Evolutionary conservation across 345 rosid genomes (phyloP).

Genomic region (Carallia pectinifolia): DNA sequence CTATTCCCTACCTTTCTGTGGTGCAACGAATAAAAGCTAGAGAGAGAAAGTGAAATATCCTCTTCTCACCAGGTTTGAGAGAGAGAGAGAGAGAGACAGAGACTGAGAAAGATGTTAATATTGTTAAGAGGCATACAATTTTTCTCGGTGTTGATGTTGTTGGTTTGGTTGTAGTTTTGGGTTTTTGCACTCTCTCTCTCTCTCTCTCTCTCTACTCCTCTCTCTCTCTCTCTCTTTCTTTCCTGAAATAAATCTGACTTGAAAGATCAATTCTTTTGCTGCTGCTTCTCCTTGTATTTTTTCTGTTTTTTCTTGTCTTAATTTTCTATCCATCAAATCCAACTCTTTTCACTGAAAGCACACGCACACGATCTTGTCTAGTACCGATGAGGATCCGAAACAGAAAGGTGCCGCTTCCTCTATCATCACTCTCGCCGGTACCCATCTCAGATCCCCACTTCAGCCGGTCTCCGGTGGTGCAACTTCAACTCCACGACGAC

Average conservation of each 20-base stretch:
- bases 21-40: constrained; percentile 66
- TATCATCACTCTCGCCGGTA: constrained; percentile 71
- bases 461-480: constrained; percentile 52
- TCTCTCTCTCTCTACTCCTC: too few relatives aligned
- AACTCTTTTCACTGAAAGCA: background rate
- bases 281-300: background rate
- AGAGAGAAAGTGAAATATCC: constrained; percentile 36
- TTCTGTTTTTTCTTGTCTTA: background rate
- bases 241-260: constrained; percentile 22
- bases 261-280: constrained; percentile 18
- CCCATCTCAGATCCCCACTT: constrained; percentile 81
- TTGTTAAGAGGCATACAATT: background rate
- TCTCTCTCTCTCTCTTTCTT: background rate
- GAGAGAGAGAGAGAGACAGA: background rate
- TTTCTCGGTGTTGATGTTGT: constrained; percentile 10
- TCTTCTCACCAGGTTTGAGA: background rate
- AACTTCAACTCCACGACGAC: constrained; percentile 30
- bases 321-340: constrained; percentile 1
- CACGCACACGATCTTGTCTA: constrained; percentile 3
- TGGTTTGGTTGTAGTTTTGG: constrained; percentile 1
- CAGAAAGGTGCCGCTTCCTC: constrained; percentile 68
- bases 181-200: constrained; percentile 30
- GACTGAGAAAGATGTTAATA: background rate
- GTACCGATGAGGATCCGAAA: constrained; percentile 92
- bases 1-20: constrained; percentile 33